Evolutionary conservation across 495 filamentous ascomycete genomes (phyloP), one percentile per base, ranked within the genome.

Genomic region (Aspergillus steynii): DNA sequence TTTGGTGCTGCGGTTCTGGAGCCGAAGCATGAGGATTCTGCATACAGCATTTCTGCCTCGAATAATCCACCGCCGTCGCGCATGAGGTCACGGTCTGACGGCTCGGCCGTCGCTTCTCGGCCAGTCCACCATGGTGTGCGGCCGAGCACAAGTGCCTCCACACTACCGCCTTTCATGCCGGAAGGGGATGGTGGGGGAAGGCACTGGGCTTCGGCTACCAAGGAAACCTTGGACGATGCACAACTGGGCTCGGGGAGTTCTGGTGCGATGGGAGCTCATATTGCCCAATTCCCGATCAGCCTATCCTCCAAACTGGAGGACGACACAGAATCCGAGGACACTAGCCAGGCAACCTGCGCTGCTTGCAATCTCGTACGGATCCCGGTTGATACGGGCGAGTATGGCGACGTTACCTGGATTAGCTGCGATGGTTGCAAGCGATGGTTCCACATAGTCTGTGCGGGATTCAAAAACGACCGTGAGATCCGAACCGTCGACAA

Each of bases 391-490:
- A 73, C 68, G 5, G 81, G 82, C 25, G 81, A 77, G 48, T 78
- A 83, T 61, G 75, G 76, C 31, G 77, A 81, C 57, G 82, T 82
- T 59, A 84, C 85, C 14, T 92, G 89, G 89, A 90, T 92, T 60
- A 85, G 81, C 31, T 92, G 89, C 65, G 88, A 92, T 69, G 88
- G 86, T 34, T 92, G 89, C 69, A 89, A 89, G 64, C 79, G 76
- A 29, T 92, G 89, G 89, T 90, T 86, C 64, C 89, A 92, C 68
- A 88, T 86, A 53, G 81, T 85, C 45, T 92, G 89, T 68, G 88
- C 88, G 25, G 87, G 86, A 5, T 88, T 91, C 65, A 87, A 88
- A 65, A 88, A 80, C 65, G 85, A 86, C 59, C 76, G 83, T n/a
- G 86, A 89, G 63, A 82, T 90, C 29, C 81, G 87, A 55, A 84